Base-by-base conservation (phyloP, 331 rosid genomes). In the Malus hybrid region DNA sequence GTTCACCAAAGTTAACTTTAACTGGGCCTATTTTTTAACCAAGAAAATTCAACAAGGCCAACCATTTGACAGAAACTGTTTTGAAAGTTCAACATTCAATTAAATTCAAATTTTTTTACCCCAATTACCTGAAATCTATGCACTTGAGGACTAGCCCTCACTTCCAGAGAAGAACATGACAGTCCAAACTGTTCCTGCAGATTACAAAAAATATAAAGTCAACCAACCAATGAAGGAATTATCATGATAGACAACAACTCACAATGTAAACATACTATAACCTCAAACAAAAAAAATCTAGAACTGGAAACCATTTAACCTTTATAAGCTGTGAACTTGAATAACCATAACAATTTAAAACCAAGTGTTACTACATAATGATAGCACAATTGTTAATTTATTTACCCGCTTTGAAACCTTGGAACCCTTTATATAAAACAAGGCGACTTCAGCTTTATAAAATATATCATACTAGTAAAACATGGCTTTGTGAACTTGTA, bases 71-170 rank as follows among this genome's bases (percentile, higher is more conserved):
- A 72, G 20, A 72, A 55, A 55, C 30, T n/a, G 52, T 57, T 72
- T 16, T 15, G 10, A 7, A 24, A 7, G 29, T 39, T 42, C 16
- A 39, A 15, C 20, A 52, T 12, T 72, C 44, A 7, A 26, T 15
- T 29, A 30, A 62, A 28, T 30, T 33, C 66, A 57, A 33, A 20
- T 20, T 9, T 57, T 57, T 71, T 39, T 60, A 32, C 66, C 33
- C 52, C 22, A 72, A 60, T 53, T 85, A 93, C 98, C 95, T 90
- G 91, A 84, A 82, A 86, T 83, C 97, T 86, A 77, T 86, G 87
- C 61, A 58, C 83, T 74, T 39, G 87, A 86, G 95, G 78, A 78
- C 82, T 81, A 66, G 81, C 71, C 76, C 79, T 82, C 73, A 63
- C 81, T 77, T 82, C 86, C 22, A 76, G 77, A 70, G 69, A 76